Evolutionary conservation across 2,329 filamentous ascomycete species (phyloP).

Genomic region (Mycocentrospora acerina): DNA sequence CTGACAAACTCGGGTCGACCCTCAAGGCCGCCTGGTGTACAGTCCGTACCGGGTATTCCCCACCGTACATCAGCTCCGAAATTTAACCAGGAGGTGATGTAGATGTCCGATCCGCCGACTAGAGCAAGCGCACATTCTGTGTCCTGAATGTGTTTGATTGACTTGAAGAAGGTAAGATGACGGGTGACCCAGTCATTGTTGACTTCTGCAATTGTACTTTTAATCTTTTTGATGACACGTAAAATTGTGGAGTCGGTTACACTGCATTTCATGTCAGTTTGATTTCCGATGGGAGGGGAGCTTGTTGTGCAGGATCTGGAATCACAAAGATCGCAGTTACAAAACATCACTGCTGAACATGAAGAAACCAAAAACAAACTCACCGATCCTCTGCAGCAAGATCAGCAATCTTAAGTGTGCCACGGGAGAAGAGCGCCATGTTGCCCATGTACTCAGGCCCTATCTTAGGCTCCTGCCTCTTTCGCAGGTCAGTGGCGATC

Average conservation of each 20-base stretch:
- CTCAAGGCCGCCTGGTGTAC: constrained; percentile 20
- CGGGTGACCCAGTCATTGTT: constrained; percentile 34
- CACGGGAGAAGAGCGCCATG: constrained; percentile 34
- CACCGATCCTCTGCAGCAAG: constrained; percentile 29
- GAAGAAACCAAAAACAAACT: constrained; percentile 14
- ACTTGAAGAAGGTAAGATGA: constrained; percentile 35
- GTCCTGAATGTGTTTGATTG: constrained; percentile 30
- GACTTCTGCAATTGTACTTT: constrained; percentile 28
- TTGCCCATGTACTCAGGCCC: constrained; percentile 33
- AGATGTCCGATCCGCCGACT: constrained; percentile 34
- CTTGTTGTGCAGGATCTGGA: constrained; percentile 8
- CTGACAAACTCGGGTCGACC: constrained; percentile 38
- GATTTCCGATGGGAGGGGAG: constrained; percentile 4
- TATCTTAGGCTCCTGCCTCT: constrained; percentile 26
- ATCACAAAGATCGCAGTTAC: constrained; percentile 1
- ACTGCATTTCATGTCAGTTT: constrained; percentile 23
- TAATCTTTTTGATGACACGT: constrained; percentile 27
- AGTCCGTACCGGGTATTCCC: constrained; percentile 37
- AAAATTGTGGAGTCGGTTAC: constrained; percentile 35
- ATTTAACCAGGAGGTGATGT: constrained; percentile 40
- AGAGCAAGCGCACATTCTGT: constrained; percentile 33
- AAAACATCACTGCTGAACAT: neutral
- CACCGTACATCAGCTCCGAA: constrained; percentile 35
- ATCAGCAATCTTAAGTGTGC: constrained; percentile 27
- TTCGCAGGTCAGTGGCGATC: constrained; percentile 34